phyloP scores from a whole-genome alignment of 1,284 basidiomycete genomes.

The Porogramme epimiltina region DNA sequence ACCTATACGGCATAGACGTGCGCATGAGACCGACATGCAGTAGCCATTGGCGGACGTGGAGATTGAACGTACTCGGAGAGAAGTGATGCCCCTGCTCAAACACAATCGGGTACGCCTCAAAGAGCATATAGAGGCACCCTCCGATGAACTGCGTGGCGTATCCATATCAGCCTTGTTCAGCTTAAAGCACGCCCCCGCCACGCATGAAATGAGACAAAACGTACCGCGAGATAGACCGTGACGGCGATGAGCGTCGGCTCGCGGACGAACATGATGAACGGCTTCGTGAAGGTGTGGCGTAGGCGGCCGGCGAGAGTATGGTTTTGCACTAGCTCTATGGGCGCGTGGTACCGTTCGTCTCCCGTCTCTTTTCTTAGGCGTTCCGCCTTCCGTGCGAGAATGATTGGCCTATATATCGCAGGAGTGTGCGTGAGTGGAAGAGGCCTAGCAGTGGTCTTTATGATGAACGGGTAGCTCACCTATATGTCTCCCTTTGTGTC shows the following conservation, averaged over 20 bases:
- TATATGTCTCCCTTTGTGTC: slow-evolving; percentile 74
- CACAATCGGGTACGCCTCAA: slow-evolving; percentile 62
- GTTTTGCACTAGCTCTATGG: slow-evolving; percentile 31
- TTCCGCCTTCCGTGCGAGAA: slow-evolving; percentile 40
- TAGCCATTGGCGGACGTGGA: too few relatives aligned
- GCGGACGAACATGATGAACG: slow-evolving; percentile 40
- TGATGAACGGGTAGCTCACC: slow-evolving; percentile 31
- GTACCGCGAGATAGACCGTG: slow-evolving; percentile 60
- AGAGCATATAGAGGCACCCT: slow-evolving; percentile 61
- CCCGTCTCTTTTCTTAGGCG: slow-evolving; percentile 43
- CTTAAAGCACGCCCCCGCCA: not conserved
- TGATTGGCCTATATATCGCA: slow-evolving; percentile 37
- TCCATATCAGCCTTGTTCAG: too few relatives aligned
- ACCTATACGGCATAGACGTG: slow-evolving; percentile 23
- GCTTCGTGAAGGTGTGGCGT: slow-evolving; percentile 34
- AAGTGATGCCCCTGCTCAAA: slow-evolving; percentile 56
- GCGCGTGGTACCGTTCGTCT: slow-evolving; percentile 50
- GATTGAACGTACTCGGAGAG: slow-evolving; percentile 25
- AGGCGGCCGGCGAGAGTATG: slow-evolving; percentile 33
- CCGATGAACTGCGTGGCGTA: slow-evolving; percentile 52
- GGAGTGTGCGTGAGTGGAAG: not conserved
- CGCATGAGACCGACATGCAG: slow-evolving; percentile 38
- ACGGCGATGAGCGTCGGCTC: slow-evolving; percentile 46
- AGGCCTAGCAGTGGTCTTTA: not conserved
- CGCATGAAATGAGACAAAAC: slow-evolving; percentile 23